Base-by-base conservation (phyloP, 164 flowering plant species). In the Cinnamomum micranthum region DNA sequence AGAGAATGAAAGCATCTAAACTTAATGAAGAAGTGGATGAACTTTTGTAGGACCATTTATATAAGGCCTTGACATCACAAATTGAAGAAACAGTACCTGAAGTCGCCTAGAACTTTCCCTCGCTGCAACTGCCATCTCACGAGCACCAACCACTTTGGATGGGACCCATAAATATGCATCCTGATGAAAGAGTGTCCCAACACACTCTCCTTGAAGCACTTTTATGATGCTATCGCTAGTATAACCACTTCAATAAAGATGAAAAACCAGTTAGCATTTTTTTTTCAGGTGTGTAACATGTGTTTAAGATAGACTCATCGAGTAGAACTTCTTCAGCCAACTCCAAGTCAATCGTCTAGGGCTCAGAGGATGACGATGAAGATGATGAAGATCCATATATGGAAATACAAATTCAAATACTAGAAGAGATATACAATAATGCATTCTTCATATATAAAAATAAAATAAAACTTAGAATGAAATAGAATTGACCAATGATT, bases 71-170 rank as follows among this genome's bases (percentile, higher is more conserved):
- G 25, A 41, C 23, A 71, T n/a, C 27, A 41, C 58, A n/a, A 50
- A 69, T n/a, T 69, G 55, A 41, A 27, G 23, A 71, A 11, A 52
- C 65, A n/a, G 72, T 74, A 95, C 99, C 95, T 95, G 96, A 78
- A 95, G 93, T 71, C 90, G 76, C 78, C 98, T 86, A 41, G 98
- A 94, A 82, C 98, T 79, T 68, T 92, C 97, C 81, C 99, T 88
- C 51, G 99, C 99, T 50, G 95, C 92, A 81, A 94, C 88, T 74
- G 99, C 98, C 98, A 96, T 96, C 58, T 90, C 91, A 69, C 92
- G 88, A 10, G 90, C 88, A 81, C 83, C 82, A 73, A 80, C 71
- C 25, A 86, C 93, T 77, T 87, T 86, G 60, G 60, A 22, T 74
- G 88, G 76, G 31, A 64, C 76, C 94, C 89, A 92, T 55, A 82